Evolutionary conservation across 192 early-diverging fungal species (phyloP).

Genomic region (Umbelopsis sp.): DNA sequence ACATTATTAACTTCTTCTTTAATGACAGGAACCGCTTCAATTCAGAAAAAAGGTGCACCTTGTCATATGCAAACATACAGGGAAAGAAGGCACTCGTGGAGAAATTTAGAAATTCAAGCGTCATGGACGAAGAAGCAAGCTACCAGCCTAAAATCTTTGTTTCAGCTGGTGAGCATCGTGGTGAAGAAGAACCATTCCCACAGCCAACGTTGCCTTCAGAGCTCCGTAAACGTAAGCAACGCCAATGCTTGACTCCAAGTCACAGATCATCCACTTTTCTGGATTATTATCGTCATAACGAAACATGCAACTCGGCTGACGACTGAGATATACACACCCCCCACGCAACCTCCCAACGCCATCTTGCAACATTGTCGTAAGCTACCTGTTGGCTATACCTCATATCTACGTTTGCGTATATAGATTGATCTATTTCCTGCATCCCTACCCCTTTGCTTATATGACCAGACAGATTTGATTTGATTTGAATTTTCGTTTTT

Average conservation of each 20-base stretch:
- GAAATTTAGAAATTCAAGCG: constrained; percentile 77
- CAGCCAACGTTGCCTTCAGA: constrained; percentile 22
- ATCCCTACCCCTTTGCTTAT: background rate
- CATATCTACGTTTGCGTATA: background rate
- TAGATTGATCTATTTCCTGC: background rate
- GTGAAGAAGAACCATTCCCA: constrained; percentile 47
- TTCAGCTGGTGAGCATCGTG: constrained; percentile 55
- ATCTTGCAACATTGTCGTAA: too few relatives aligned
- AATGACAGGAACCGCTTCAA: constrained; percentile 67
- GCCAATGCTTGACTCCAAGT: constrained; percentile 3
- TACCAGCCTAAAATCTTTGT: constrained; percentile 81
- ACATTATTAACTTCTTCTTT: background rate
- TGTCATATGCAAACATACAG: constrained; percentile 85
- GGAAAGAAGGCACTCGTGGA: constrained; percentile 70
- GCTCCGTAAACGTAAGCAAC: constrained; percentile 13
- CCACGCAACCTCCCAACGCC: too few relatives aligned
- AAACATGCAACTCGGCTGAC: background rate
- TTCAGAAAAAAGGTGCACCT: constrained; percentile 71
- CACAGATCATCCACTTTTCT: constrained; percentile 19
- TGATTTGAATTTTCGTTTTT: too few relatives aligned
- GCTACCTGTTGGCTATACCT: background rate
- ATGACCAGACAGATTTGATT: background rate
- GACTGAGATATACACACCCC: background rate
- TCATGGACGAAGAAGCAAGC: constrained; percentile 76
- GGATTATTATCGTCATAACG: constrained; percentile 18